A percentile compares a stretch with the other conserved stretches of the same genome.
Evolutionary conservation across 129 eudicot species (phyloP).

Genomic region (Helichrysum umbraculigerum): DNA sequence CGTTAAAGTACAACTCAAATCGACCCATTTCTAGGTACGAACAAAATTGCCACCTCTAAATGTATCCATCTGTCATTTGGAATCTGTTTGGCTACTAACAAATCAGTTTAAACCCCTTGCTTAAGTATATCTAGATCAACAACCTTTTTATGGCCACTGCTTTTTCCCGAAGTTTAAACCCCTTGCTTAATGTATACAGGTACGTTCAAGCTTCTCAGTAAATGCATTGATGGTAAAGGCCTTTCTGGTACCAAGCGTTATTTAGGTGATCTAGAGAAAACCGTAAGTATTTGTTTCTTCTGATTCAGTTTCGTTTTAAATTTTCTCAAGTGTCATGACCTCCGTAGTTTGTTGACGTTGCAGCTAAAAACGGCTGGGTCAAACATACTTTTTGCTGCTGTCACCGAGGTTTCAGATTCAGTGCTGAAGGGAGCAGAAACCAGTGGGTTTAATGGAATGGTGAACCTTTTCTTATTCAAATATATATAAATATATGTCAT

Average conservation of each 20-base stretch:
- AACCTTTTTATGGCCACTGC: neutral
- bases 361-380: slow-evolving; percentile 93
- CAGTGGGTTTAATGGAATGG: slow-evolving; percentile 91
- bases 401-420: slow-evolving; percentile 90
- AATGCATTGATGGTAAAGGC: slow-evolving; percentile 82
- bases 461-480: slow-evolving; percentile 22
- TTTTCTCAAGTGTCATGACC: slow-evolving; percentile 15
- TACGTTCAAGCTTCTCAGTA: slow-evolving; percentile 90
- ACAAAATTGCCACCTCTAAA: neutral
- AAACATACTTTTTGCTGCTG: slow-evolving; percentile 81
- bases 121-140: neutral
- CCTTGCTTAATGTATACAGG: slow-evolving; percentile 42
- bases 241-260: slow-evolving; percentile 94
- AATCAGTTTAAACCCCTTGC: neutral
- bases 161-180: slow-evolving; percentile 2
- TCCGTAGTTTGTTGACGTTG: slow-evolving; percentile 31
- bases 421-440: slow-evolving; percentile 95
- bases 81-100: neutral
- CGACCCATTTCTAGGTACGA: neutral
- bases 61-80: neutral
- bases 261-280: slow-evolving; percentile 94
- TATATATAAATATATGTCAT: neutral
- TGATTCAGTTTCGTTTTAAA: neutral
- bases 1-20: neutral
- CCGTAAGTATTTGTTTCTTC: slow-evolving; percentile 51